Percentiles rank a stretch among this genome's conserved stretches.
phyloP scores from a whole-genome alignment of 2,329 filamentous ascomycete genomes.

The Fusarium sp. region DNA sequence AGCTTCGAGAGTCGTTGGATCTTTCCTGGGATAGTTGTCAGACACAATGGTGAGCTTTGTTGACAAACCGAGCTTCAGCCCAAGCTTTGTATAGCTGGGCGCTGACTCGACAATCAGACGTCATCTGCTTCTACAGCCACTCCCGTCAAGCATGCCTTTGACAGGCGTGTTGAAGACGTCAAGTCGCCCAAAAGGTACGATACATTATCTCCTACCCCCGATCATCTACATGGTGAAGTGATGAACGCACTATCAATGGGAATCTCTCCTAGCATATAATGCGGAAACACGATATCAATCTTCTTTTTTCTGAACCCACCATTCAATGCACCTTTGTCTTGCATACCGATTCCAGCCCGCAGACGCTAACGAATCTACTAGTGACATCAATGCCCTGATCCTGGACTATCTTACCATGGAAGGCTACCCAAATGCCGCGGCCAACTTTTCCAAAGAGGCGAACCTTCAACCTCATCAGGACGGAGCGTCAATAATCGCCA shows the following conservation, averaged over 20 bases:
- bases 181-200: constrained; percentile 92
- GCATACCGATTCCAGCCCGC: constrained; percentile 3
- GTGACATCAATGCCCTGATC: constrained; percentile 95
- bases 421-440: constrained; percentile 92
- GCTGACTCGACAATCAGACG: constrained; percentile 62
- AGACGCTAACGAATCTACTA: constrained; percentile 60
- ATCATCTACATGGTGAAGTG: constrained; percentile 57
- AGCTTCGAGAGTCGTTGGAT: constrained; percentile 34
- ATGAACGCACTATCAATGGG: constrained; percentile 98
- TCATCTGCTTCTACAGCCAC: constrained; percentile 82
- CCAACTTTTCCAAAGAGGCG: constrained; percentile 94
- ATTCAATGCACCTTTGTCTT: constrained; percentile 16
- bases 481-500: constrained; percentile 78
- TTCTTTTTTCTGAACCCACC: constrained; percentile 76
- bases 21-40: constrained; percentile 12
- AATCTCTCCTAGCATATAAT: constrained; percentile 99
- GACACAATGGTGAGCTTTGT: constrained; percentile 47
- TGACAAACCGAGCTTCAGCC: constrained; percentile 22
- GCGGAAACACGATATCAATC: constrained; percentile 83
- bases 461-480: constrained; percentile 84
- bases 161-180: constrained; percentile 84
- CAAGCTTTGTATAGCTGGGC: constrained; percentile 28
- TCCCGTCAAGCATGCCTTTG: constrained; percentile 80
- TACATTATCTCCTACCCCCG: background rate
- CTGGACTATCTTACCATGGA: constrained; percentile 98